Evolutionary conservation across 2,329 filamentous ascomycete genomes (phyloP).

Genomic region (Pyrenophora graminea): DNA sequence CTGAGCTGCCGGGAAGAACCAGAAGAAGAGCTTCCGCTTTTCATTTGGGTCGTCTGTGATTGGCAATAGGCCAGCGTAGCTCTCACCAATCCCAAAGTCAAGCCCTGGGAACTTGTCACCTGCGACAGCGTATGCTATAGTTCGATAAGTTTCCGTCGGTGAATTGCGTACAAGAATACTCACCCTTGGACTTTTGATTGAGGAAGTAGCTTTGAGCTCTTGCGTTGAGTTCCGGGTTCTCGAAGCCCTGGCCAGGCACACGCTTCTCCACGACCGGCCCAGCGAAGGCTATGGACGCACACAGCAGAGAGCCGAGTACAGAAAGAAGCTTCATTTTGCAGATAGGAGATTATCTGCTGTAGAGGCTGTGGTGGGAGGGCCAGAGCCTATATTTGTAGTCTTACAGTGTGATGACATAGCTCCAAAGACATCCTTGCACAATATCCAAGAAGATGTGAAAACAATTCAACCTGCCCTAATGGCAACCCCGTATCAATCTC

Average conservation of each 20-base stretch:
- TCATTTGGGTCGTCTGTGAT: slow-evolving; percentile 58
- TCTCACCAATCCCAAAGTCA: slow-evolving; percentile 68
- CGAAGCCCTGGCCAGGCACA: slow-evolving; percentile 32
- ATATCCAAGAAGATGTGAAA: slow-evolving; percentile 27
- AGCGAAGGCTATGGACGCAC: slow-evolving; percentile 37
- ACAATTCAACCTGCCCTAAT: background rate
- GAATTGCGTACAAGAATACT: background rate
- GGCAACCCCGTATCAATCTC: slow-evolving; percentile 1
- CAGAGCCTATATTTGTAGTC: slow-evolving; percentile 24
- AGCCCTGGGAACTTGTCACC: slow-evolving; percentile 69
- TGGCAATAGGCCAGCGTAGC: slow-evolving; percentile 66
- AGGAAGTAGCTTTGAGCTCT: slow-evolving; percentile 38
- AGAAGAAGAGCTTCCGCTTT: slow-evolving; percentile 63
- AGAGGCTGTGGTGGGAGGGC: background rate
- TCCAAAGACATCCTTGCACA: slow-evolving; percentile 11
- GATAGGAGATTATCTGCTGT: slow-evolving; percentile 10
- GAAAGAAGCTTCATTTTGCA: slow-evolving; percentile 41
- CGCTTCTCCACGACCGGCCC: slow-evolving; percentile 37
- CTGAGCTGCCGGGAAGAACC: slow-evolving; percentile 65
- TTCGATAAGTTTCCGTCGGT: background rate
- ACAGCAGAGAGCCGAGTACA: slow-evolving; percentile 33
- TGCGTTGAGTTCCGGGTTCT: slow-evolving; percentile 40
- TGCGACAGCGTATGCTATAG: slow-evolving; percentile 66
- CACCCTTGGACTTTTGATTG: slow-evolving; percentile 42
- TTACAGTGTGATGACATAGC: slow-evolving; percentile 16